Base-by-base conservation (phyloP, 805 yeast species). In the Kuraishia ogatae region DNA sequence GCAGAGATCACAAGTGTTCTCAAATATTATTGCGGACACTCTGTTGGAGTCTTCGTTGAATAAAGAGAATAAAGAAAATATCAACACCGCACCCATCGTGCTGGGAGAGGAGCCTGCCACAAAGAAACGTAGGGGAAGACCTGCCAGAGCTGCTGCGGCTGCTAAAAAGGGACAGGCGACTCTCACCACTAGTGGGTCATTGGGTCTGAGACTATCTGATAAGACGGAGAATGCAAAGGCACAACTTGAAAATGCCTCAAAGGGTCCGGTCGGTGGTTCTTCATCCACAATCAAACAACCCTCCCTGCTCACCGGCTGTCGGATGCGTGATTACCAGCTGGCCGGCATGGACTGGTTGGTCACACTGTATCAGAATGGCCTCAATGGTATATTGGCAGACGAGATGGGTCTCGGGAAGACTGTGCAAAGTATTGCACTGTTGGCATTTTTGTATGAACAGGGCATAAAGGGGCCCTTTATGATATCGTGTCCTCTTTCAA, bases 321-420 rank as follows among this genome's bases (percentile, higher is more conserved):
- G 64, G 0, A 73, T 93, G 76, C 89, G 90, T 64, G 87, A 84
- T 28, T 91, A 94, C 65, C 99, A 93, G 69, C 67, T 89, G 20
- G 91, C 87, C 55, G 99, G 98, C 1, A 77, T 93, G 55, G 91
- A 89, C 59, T 93, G 98, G 98, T 71, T 94, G 48, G 79, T 85
- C 15, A 86, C 97, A 0, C 71, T 93, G 24, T 94, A 87, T 66
- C 96, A 92, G 65, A 94, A 93, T 68, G 99, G 98, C 0, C 74
- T 93, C 28, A 93, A 93, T 67, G 99, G 98, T 1, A 92, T 94
- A 39, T 72, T 94, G 21, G 98, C 98, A 0, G 98, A 94, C 71
- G 98, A 93, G 68, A 93, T 93, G 99, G 98, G 98, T 0, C 73
- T 93, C 24, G 99, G 99, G 1, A 93, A 93, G 66, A 94, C 99